A percentile compares a stretch with the other conserved stretches of the same genome.
Evolutionary conservation across 2,329 filamentous ascomycete genomes (phyloP).

Genomic region (Thielaviopsis ethacetica): DNA sequence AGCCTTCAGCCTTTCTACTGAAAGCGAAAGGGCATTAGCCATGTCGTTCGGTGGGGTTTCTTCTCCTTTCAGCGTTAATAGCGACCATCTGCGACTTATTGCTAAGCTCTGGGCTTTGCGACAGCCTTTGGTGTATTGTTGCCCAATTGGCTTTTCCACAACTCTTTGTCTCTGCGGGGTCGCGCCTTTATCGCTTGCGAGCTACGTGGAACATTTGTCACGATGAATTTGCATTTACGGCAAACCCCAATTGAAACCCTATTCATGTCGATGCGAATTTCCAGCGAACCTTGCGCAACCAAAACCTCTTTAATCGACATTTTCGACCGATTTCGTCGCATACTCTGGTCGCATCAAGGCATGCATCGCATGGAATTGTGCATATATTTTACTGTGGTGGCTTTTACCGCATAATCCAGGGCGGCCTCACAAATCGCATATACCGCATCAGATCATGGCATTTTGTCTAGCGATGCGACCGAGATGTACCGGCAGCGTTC

Average conservation of each 20-base stretch:
- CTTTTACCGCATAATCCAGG: too few species aligned
- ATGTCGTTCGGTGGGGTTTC: background rate
- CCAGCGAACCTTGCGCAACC: too few species aligned
- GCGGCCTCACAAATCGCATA: too few species aligned
- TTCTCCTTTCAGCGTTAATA: background rate
- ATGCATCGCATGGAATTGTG: too few species aligned
- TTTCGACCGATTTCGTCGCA: too few species aligned
- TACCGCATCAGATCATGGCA: too few species aligned
- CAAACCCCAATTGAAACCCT: background rate
- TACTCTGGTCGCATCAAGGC: too few species aligned
- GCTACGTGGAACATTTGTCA: background rate
- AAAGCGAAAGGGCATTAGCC: background rate
- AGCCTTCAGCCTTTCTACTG: background rate
- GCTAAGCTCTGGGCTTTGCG: background rate
- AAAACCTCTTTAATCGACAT: too few species aligned
- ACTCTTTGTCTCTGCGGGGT: background rate
- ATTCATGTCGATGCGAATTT: too few species aligned
- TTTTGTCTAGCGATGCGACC: too few species aligned
- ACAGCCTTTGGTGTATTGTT: background rate
- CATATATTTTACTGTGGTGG: too few species aligned
- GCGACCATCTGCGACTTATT: background rate
- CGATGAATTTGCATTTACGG: background rate
- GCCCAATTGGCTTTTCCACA: background rate
- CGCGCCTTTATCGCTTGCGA: background rate
- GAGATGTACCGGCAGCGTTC: too few species aligned